phyloP scores from a whole-genome alignment of 2,329 filamentous ascomycete genomes.

The Calonectria hongkongensis region DNA sequence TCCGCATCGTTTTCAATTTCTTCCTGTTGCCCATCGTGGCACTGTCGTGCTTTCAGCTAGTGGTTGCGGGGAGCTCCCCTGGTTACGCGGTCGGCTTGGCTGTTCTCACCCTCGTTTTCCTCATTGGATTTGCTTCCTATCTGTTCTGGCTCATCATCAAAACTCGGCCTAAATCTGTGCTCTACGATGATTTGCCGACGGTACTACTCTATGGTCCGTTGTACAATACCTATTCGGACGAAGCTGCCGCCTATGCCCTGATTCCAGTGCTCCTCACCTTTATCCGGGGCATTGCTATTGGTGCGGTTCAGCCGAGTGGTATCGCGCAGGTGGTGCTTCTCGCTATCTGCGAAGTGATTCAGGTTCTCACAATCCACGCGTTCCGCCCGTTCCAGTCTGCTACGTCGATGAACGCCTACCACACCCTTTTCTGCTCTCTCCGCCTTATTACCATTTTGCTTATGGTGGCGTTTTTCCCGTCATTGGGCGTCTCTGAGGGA shows the following conservation, averaged over 20 bases:
- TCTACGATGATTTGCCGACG: slow-evolving; percentile 95
- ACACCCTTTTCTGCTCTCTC: slow-evolving; percentile 87
- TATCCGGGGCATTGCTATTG: slow-evolving; percentile 91
- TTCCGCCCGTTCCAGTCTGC: slow-evolving; percentile 93
- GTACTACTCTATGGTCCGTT: slow-evolving; percentile 93
- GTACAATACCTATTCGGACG: slow-evolving; percentile 98
- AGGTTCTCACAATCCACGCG: slow-evolving; percentile 89
- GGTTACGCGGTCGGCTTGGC: slow-evolving; percentile 84
- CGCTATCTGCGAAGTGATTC: slow-evolving; percentile 94
- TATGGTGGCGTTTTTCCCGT: slow-evolving; percentile 89
- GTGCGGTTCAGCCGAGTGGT: slow-evolving; percentile 92
- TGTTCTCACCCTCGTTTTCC: slow-evolving; percentile 81
- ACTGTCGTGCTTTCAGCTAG: slow-evolving; percentile 92
- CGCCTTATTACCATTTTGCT: slow-evolving; percentile 85
- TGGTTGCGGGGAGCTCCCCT: slow-evolving; percentile 81
- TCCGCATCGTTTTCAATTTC: slow-evolving; percentile 94
- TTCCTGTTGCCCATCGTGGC: slow-evolving; percentile 91
- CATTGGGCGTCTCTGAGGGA: slow-evolving; percentile 84
- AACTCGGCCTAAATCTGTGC: slow-evolving; percentile 87
- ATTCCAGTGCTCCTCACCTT: slow-evolving; percentile 91
- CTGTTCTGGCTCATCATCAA: slow-evolving; percentile 86
- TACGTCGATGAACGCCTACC: slow-evolving; percentile 98
- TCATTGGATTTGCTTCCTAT: slow-evolving; percentile 86
- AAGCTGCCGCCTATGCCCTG: slow-evolving; percentile 91
- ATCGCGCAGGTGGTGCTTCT: slow-evolving; percentile 94